Base-by-base conservation (phyloP, 495 filamentous ascomycete genomes). In the Penicillium cataractarum region DNA sequence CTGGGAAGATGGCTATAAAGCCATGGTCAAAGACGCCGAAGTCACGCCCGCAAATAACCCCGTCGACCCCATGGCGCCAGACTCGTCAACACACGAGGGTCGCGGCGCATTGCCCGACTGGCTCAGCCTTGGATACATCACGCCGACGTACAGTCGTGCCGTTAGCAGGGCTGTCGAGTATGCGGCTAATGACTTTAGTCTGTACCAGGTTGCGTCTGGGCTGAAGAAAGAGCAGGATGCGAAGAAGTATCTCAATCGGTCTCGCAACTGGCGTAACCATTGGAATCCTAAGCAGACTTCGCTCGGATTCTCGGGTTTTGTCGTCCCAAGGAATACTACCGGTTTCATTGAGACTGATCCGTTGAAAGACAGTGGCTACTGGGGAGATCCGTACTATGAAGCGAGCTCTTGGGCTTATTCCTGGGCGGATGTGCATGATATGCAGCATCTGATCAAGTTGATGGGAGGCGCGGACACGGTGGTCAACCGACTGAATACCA, bases 21-120 rank as follows among this genome's bases (percentile, higher is more conserved):
- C 90, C 31, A 89, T 92, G 85, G 75, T 87, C n/a, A 86, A 83
- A 55, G 82, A 92, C 55, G 90, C 88, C 22, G 89, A 92, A 73
- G 76, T 84, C 0, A 70, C 77, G 0, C 89, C 89, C 0, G 65
- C 75, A 6, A 90, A 91, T 62, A 83, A 84, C 55, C 89, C 88
- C 53, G 72, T 84, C 52, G 88, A 91, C 69, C 67, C 80, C 0
- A 80, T 81, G 74, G 86, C 88, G 7, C 75, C 72, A 0, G 84
- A 88, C 57, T 85, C 83, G 1, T 88, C 84, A 0, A 90, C 86
- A 1, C 87, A 90, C 67, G 83, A 92, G 71, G 90, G 90, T 2
- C 78, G 90, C 29, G 86, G 90, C 10, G 90, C 88, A 1, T 75
- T 92, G 10, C 84, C 86, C 0, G 88, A 91, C 72, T 92, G 90